Conservation (phyloP, 225 moss, liverwort and hornwort species). For the Takakia lepidozioides region DNA sequence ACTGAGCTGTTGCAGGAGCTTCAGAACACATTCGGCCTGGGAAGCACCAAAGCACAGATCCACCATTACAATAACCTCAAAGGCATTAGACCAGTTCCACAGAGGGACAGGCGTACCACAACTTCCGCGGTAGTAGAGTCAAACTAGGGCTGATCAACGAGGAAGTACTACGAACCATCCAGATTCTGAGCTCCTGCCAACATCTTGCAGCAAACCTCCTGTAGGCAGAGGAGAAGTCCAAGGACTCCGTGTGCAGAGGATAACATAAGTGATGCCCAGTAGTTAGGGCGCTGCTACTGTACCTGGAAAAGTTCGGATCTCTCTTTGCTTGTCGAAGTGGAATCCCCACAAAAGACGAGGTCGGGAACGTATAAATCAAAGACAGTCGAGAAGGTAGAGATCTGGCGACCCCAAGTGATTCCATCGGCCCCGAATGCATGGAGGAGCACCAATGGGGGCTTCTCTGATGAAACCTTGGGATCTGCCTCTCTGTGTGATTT, state of each 20-base stretch:
- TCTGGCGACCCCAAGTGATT: constrained; percentile 40
- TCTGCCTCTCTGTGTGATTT: neutral
- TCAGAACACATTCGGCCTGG: constrained; percentile 47
- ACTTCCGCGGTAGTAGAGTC: too few relatives aligned
- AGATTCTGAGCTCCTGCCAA: too few relatives aligned
- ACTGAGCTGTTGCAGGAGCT: constrained; percentile 47
- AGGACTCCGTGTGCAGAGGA: too few relatives aligned
- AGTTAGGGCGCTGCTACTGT: too few relatives aligned
- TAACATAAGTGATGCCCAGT: too few relatives aligned
- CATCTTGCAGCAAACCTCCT: too few relatives aligned
- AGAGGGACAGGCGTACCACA: too few relatives aligned
- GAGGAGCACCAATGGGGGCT: constrained; percentile 40
- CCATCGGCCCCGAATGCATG: constrained; percentile 46
- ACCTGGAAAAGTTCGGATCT: constrained; percentile 40
- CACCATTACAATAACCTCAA: neutral
- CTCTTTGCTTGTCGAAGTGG: constrained; percentile 17
- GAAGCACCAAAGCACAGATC: neutral
- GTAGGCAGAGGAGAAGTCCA: too few relatives aligned
- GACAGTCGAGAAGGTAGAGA: constrained; percentile 18
- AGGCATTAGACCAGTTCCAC: neutral
- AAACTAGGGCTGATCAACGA: too few relatives aligned
- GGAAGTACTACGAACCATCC: too few relatives aligned
- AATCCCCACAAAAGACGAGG: constrained; percentile 37
- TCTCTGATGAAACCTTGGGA: neutral
- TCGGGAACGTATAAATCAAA: constrained; percentile 44